Evolutionary conservation across 2,329 filamentous ascomycete species (phyloP).

Genomic region (Capronia coronata): DNA sequence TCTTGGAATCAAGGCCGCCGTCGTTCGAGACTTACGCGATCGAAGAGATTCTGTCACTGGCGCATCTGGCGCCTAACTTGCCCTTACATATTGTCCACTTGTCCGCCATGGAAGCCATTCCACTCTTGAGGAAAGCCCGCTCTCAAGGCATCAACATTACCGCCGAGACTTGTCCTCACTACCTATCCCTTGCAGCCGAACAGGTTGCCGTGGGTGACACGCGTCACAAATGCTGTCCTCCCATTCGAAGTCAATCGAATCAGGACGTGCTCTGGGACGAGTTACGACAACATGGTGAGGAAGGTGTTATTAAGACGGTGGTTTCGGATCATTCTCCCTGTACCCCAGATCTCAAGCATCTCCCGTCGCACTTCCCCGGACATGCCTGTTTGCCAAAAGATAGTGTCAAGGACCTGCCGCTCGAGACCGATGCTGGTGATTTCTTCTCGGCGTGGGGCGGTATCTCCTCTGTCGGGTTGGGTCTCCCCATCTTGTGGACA

Average conservation of each 20-base stretch:
- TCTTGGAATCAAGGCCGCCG: slow-evolving; percentile 82
- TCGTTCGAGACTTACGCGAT: slow-evolving; percentile 88
- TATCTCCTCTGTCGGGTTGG: slow-evolving; percentile 87
- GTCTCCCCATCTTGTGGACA: slow-evolving; percentile 83
- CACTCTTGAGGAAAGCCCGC: slow-evolving; percentile 68
- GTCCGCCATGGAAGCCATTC: slow-evolving; percentile 81
- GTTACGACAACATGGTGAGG: slow-evolving; percentile 51
- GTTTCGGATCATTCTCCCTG: slow-evolving; percentile 96
- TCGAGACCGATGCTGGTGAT: slow-evolving; percentile 55
- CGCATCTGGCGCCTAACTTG: slow-evolving; percentile 70
- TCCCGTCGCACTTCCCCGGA: slow-evolving; percentile 63
- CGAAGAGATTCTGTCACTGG: slow-evolving; percentile 74
- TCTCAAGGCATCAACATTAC: slow-evolving; percentile 73
- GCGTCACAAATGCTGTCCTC: slow-evolving; percentile 89
- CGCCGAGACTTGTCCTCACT: slow-evolving; percentile 93
- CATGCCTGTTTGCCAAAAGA: slow-evolving; percentile 32
- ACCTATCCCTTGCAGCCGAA: slow-evolving; percentile 77
- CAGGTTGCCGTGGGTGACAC: slow-evolving; percentile 78
- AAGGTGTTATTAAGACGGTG: slow-evolving; percentile 82
- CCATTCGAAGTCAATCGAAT: slow-evolving; percentile 74
- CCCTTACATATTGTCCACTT: slow-evolving; percentile 91
- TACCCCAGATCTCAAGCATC: slow-evolving; percentile 85
- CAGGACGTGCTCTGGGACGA: slow-evolving; percentile 84
- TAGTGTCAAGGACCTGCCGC: slow-evolving; percentile 24
- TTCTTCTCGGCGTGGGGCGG: slow-evolving; percentile 97